A percentile compares a stretch with the other conserved stretches of the same genome.
phyloP scores from a whole-genome alignment of 1,284 basidiomycete genomes.

The Malassezia vespertilionis region DNA sequence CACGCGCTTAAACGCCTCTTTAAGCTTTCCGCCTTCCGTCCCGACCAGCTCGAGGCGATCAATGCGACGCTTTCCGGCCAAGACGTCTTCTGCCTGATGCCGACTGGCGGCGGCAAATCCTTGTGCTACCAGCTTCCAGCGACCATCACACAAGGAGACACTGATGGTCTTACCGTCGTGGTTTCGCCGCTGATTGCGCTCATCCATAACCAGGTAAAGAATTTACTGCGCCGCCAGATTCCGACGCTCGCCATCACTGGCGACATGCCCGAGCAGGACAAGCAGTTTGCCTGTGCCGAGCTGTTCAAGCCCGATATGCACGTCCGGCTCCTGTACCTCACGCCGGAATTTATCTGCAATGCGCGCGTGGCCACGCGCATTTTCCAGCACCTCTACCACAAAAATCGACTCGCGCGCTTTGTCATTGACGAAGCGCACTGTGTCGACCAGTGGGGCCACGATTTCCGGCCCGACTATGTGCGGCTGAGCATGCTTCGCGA shows the following conservation, averaged over 20 bases:
- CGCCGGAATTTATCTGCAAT: slow-evolving; percentile 65
- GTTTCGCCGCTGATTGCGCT: slow-evolving; percentile 79
- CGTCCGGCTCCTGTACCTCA: slow-evolving; percentile 69
- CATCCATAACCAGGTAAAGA: slow-evolving; percentile 77
- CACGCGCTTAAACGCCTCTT: slow-evolving; percentile 60
- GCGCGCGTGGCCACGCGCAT: slow-evolving; percentile 56
- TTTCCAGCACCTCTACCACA: slow-evolving; percentile 55
- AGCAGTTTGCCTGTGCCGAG: slow-evolving; percentile 50
- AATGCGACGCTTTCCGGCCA: slow-evolving; percentile 65
- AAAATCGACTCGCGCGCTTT: slow-evolving; percentile 66
- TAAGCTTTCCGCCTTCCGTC: slow-evolving; percentile 60
- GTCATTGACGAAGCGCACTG: slow-evolving; percentile 95
- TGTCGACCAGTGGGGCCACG: slow-evolving; percentile 69
- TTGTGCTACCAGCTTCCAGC: slow-evolving; percentile 63
- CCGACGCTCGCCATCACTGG: slow-evolving; percentile 64
- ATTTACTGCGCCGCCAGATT: slow-evolving; percentile 59
- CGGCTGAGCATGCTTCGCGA: slow-evolving; percentile 59
- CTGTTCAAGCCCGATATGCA: slow-evolving; percentile 49
- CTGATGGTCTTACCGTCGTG: slow-evolving; percentile 74
- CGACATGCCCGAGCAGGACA: slow-evolving; percentile 51
- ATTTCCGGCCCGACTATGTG: slow-evolving; percentile 58
- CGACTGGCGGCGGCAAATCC: slow-evolving; percentile 86
- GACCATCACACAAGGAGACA: slow-evolving; percentile 62
- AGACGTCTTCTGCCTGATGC: slow-evolving; percentile 91
- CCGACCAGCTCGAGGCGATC: slow-evolving; percentile 78